Evolutionary conservation across 768 basidiomycete genomes (phyloP).

Genomic region (Rhizopogon salebrosus): DNA sequence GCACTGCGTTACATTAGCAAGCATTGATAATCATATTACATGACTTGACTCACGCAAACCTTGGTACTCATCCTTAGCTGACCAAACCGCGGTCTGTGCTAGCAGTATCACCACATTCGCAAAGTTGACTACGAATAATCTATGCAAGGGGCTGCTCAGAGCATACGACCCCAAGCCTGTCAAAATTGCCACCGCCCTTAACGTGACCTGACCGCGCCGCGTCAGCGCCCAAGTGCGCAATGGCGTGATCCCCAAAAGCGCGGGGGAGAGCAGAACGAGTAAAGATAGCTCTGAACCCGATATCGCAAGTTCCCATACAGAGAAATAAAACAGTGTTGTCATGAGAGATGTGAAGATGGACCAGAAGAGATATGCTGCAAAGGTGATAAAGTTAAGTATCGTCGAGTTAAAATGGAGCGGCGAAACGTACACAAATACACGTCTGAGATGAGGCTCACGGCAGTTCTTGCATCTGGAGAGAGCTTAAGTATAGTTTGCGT

Average conservation of each 20-base stretch:
- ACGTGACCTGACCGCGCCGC: conserved; percentile 39
- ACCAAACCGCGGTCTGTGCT: conserved; percentile 51
- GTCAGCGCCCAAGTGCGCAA: conserved; percentile 43
- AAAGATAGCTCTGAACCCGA: conserved; percentile 78
- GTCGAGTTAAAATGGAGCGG: background rate
- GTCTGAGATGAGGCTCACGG: conserved; percentile 36
- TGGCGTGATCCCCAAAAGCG: conserved; percentile 45
- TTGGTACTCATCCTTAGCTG: conserved; percentile 40
- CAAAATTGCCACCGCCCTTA: conserved; percentile 44
- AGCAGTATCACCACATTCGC: conserved; percentile 49
- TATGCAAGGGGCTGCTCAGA: conserved; percentile 43
- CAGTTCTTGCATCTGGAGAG: conserved; percentile 7
- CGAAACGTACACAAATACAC: conserved; percentile 49
- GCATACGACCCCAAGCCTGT: conserved; percentile 50
- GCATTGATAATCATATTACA: background rate
- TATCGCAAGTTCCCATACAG: conserved; percentile 84
- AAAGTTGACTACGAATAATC: conserved; percentile 52
- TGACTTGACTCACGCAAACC: conserved; percentile 35
- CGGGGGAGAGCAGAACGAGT: conserved; percentile 65
- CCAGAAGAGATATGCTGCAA: conserved; percentile 73
- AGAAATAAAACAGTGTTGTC: conserved; percentile 86
- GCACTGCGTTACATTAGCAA: conserved; percentile 37
- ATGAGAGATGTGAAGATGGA: conserved; percentile 76
- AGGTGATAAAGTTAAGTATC: background rate
- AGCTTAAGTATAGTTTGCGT: background rate